Base-by-base conservation (phyloP, 441 rosid species). In the Adansonia rubrostipa region DNA sequence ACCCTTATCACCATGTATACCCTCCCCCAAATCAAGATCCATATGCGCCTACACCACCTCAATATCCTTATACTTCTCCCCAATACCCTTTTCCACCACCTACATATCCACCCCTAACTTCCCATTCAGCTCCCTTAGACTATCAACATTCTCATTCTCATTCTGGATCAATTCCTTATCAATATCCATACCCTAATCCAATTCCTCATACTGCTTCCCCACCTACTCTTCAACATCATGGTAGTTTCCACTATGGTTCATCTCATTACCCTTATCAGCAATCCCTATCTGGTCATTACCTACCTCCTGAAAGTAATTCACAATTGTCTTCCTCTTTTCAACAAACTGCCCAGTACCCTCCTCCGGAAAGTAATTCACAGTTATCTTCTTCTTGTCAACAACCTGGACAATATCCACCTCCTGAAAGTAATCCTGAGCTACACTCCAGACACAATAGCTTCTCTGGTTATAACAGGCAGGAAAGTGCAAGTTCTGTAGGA, bases 11-110 rank as follows among this genome's bases (percentile, higher is more conserved):
- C 78, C 77, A 79, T 65, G 82, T 63, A 11, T 84, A 86, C 54
- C 87, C 87, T 42, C 87, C 94, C 47, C 85, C 93, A 0, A 47
- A 69, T 63, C 79, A 88, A 69, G 91, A 87, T 80, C 83, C 92
- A 64, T 85, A 82, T 22, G 78, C 74, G 28, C 78, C 76, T 66
- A 85, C 86, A 9, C 80, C 86, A 17, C 77, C 86, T 36, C 84
- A 73, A 0, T 79, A 90, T 69, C 80, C 87, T 19, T 85, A 87
- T 53, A 73, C 11, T 70, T 60, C 69, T 28, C 79, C 89, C 50
- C 87, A 85, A 15, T 85, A 88, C 57, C 80, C 80, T 1, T 86
- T 87, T 75, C 88, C 87, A 8, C 89, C 87, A 54, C 84, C 79
- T 0, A 73, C 85, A 47, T 87, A 82, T 80, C 76, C 83, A 40